Evolutionary conservation across 257 asterid genomes (phyloP).

Genomic region (Nicotiana obtusifolia): DNA sequence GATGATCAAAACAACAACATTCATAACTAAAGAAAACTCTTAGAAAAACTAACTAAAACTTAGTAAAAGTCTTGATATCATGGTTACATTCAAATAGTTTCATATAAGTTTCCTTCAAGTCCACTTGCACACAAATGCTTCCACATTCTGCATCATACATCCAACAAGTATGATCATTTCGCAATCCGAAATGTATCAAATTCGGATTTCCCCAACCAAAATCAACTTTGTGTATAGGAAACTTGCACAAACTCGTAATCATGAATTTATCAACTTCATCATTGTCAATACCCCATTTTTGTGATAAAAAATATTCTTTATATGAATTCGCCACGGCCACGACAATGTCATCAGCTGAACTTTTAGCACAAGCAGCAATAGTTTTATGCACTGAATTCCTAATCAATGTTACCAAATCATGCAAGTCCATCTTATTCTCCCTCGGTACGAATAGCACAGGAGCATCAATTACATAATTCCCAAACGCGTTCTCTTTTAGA

Average conservation of each 20-base stretch:
- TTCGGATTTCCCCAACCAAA: neutral
- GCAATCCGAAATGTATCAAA: neutral
- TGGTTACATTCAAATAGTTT: neutral
- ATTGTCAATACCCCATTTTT: neutral
- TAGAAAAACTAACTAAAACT: too few species aligned
- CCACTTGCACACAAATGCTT: neutral
- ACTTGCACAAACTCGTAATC: neutral
- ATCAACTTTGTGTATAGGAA: neutral
- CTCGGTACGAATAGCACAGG: neutral
- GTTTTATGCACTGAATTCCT: constrained; percentile 4
- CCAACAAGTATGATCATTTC: neutral
- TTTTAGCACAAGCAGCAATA: neutral
- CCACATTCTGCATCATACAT: neutral
- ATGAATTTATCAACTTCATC: neutral
- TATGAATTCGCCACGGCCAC: neutral
- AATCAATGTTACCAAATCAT: neutral
- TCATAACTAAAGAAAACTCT: too few species aligned
- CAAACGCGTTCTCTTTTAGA: constrained; percentile 6
- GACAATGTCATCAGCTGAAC: neutral
- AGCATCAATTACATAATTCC: constrained; percentile 11
- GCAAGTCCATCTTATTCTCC: neutral
- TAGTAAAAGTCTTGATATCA: neutral
- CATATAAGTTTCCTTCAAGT: neutral
- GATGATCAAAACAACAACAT: too few species aligned
- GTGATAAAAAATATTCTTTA: neutral